Evolutionary conservation across 345 rosid genomes (phyloP).

Genomic region (Euphorbia peplus): DNA sequence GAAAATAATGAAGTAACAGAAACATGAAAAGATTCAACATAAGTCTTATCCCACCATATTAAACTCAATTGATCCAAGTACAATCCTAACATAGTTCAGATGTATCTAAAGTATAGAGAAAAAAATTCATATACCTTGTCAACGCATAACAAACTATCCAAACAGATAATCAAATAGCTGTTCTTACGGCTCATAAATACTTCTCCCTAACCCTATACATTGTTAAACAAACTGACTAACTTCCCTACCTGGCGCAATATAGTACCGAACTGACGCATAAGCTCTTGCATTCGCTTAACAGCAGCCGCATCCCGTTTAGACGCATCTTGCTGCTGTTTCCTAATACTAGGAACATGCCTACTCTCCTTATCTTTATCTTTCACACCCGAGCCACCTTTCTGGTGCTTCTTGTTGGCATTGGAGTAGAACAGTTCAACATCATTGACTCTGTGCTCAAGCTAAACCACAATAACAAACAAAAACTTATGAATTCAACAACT

Average conservation of each 20-base stretch:
- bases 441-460: conserved; percentile 78
- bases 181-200: background rate
- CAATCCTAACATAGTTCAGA: background rate
- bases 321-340: conserved; percentile 78
- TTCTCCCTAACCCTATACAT: too few species aligned
- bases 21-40: background rate
- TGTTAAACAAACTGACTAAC: too few species aligned
- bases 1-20: background rate
- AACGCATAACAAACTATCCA: background rate
- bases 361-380: conserved; percentile 61
- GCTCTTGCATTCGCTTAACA: conserved; percentile 95
- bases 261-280: conserved; percentile 83
- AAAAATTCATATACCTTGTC: background rate
- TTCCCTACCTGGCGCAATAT: conserved; percentile 70
- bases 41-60: background rate
- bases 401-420: conserved; percentile 42
- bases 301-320: conserved; percentile 74
- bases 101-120: background rate
- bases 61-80: background rate
- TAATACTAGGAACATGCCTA: conserved; percentile 50
- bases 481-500: too few species aligned
- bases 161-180: background rate
- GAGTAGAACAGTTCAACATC: conserved; percentile 68
- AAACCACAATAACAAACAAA: background rate
- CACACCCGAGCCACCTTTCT: conserved; percentile 44